Evolutionary conservation across 345 rosid genomes (phyloP).

Genomic region (Nasturtium officinale): DNA sequence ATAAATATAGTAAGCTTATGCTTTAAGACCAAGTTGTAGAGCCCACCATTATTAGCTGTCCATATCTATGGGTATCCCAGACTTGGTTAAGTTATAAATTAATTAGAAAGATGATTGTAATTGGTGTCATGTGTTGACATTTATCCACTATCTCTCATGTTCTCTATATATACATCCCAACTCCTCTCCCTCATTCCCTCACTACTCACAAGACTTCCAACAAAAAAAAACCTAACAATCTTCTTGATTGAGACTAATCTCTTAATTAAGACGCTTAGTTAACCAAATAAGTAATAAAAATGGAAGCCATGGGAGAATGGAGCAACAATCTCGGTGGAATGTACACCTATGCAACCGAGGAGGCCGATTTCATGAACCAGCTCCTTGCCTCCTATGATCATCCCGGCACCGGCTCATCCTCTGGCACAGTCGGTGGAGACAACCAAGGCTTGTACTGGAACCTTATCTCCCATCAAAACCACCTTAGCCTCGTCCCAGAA

Average conservation of each 20-base stretch:
- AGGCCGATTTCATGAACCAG: slow-evolving; percentile 77
- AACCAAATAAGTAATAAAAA: slow-evolving; percentile 13
- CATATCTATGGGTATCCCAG: slow-evolving; percentile 39
- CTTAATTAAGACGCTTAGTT: slow-evolving; percentile 26
- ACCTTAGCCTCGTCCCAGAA: slow-evolving; percentile 33
- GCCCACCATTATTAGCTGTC: slow-evolving; percentile 38
- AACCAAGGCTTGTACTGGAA: slow-evolving; percentile 45
- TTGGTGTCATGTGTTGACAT: slow-evolving; percentile 38
- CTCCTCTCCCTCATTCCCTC: slow-evolving; percentile 31
- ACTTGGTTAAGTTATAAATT: slow-evolving; percentile 31
- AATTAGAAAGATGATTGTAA: slow-evolving; percentile 23
- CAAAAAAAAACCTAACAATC: slow-evolving; percentile 23
- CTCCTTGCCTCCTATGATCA: slow-evolving; percentile 53
- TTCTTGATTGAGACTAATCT: slow-evolving; percentile 27
- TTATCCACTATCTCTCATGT: slow-evolving; percentile 40
- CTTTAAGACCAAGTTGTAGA: slow-evolving; percentile 41
- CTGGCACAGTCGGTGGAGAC: slow-evolving; percentile 42
- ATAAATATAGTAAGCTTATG: slow-evolving; percentile 9
- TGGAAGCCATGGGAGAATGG: slow-evolving; percentile 78
- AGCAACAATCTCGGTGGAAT: slow-evolving; percentile 57
- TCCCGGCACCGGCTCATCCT: slow-evolving; percentile 39
- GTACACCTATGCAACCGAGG: slow-evolving; percentile 58
- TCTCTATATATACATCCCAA: slow-evolving; percentile 39
- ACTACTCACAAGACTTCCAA: slow-evolving; percentile 39
- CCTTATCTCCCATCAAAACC: slow-evolving; percentile 34